Evolutionary conservation across 2,329 filamentous ascomycete species (phyloP).

Genomic region (Microdochium trichocladiopsis): DNA sequence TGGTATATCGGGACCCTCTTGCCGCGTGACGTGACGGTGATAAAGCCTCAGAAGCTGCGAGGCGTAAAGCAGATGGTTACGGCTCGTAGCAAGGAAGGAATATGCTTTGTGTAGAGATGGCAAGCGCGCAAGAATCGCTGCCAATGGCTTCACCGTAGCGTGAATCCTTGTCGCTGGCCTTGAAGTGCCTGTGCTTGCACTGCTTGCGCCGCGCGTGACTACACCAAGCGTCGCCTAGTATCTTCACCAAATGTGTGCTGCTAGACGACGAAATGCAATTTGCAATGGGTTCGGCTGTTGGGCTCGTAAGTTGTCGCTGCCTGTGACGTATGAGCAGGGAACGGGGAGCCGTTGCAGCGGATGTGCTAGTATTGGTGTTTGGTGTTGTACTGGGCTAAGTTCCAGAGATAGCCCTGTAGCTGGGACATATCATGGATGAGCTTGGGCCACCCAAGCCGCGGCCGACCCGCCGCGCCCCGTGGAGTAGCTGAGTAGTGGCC

Average conservation of each 20-base stretch:
- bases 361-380: background rate
- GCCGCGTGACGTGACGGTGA: too few relatives aligned
- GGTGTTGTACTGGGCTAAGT: constrained; percentile 1
- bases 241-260: background rate
- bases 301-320: background rate
- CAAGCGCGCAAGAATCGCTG: too few relatives aligned
- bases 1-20: too few relatives aligned
- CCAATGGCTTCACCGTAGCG: too few relatives aligned
- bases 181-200: too few relatives aligned
- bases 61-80: too few relatives aligned
- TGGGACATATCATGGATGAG: background rate
- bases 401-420: background rate
- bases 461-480: background rate
- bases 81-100: too few relatives aligned
- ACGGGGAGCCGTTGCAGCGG: background rate
- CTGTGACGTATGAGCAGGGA: background rate
- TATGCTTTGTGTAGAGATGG: too few relatives aligned
- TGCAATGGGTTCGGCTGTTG: background rate
- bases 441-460: background rate
- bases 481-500: background rate
- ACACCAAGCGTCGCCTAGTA: too few relatives aligned
- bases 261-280: background rate
- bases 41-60: too few relatives aligned
- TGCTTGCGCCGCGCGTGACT: too few relatives aligned
- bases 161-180: too few relatives aligned